A percentile compares a stretch with the other conserved stretches of the same genome.
These are phyloP conservation scores for Porogramme epimiltina DNA, from an alignment of 1,284 basidiomycete species.

Conservation along the genomic window DNA sequence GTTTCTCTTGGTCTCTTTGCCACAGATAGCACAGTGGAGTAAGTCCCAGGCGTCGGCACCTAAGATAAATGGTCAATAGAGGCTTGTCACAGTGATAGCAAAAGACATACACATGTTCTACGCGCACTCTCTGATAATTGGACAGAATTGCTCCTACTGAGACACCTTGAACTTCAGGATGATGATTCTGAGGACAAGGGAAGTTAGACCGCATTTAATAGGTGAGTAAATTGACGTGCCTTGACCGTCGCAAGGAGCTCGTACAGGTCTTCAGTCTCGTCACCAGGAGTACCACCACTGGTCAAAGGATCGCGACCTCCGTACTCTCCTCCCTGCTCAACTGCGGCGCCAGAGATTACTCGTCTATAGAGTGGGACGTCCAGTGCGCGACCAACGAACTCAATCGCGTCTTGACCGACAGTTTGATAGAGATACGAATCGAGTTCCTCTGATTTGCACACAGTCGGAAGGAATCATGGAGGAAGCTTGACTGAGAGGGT, in stretches of 20 bases:
- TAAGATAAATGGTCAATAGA: slow-evolving; percentile 29
- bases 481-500: slow-evolving; percentile 7
- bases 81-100: background rate
- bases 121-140: slow-evolving; percentile 95
- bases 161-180: slow-evolving; percentile 87
- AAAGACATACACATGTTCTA: slow-evolving; percentile 88
- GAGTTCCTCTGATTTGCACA: slow-evolving; percentile 78
- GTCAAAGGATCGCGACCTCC: slow-evolving; percentile 59
- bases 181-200: slow-evolving; percentile 62
- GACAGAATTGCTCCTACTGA: slow-evolving; percentile 97
- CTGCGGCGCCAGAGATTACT: slow-evolving; percentile 79
- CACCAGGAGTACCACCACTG: slow-evolving; percentile 62
- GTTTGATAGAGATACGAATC: slow-evolving; percentile 99
- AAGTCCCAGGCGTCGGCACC: slow-evolving; percentile 81
- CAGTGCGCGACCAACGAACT: slow-evolving; percentile 84
- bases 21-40: slow-evolving; percentile 90
- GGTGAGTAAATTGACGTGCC: slow-evolving; percentile 42
- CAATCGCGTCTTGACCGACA: slow-evolving; percentile 93
- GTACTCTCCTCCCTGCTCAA: slow-evolving; percentile 87
- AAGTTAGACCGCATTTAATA: background rate
- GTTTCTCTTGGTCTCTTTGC: slow-evolving; percentile 86
- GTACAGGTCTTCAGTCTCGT: slow-evolving; percentile 96
- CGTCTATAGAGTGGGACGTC: slow-evolving; percentile 85
- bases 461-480: slow-evolving; percentile 18
- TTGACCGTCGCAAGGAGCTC: slow-evolving; percentile 79